Evolutionary conservation across 2,329 filamentous ascomycete species (phyloP).

Genomic region (Verticillium klebahnii): DNA sequence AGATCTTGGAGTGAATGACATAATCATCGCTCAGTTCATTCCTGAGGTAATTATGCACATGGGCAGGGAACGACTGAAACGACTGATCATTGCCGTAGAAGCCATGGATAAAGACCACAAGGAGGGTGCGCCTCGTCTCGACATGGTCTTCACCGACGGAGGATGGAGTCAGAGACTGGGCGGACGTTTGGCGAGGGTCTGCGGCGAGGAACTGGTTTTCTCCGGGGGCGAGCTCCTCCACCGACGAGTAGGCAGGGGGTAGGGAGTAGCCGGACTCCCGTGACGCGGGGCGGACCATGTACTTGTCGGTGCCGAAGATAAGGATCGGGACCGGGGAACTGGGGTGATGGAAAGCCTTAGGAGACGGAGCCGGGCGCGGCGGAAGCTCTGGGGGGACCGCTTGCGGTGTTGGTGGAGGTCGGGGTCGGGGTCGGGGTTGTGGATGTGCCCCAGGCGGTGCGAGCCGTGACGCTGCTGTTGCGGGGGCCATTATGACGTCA

Average conservation of each 20-base stretch:
- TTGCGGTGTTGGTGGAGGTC: not conserved
- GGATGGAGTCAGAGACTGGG: constrained; percentile 28
- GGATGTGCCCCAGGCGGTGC: not conserved
- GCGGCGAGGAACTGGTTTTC: constrained; percentile 4
- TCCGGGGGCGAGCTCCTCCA: not conserved
- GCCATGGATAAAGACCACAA: constrained; percentile 83
- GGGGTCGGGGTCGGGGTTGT: not conserved
- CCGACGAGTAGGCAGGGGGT: not conserved
- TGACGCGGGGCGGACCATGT: not conserved
- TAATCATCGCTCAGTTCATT: constrained; percentile 66
- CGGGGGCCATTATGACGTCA: not conserved
- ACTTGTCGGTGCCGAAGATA: not conserved
- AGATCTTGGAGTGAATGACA: constrained; percentile 81
- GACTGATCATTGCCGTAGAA: constrained; percentile 87
- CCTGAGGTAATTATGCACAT: constrained; percentile 73
- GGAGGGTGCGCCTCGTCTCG: constrained; percentile 49
- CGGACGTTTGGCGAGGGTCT: constrained; percentile 45
- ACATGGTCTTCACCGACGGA: constrained; percentile 17
- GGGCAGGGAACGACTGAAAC: constrained; percentile 82
- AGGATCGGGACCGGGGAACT: not conserved
- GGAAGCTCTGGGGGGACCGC: not conserved
- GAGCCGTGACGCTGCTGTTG: not conserved
- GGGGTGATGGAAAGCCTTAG: not conserved
- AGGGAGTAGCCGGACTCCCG: not conserved
- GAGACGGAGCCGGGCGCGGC: not conserved